Evolutionary conservation across 2,329 filamentous ascomycete species (phyloP), one percentile per base, ranked within the genome.

Genomic region (Niveomyces coronatus): DNA sequence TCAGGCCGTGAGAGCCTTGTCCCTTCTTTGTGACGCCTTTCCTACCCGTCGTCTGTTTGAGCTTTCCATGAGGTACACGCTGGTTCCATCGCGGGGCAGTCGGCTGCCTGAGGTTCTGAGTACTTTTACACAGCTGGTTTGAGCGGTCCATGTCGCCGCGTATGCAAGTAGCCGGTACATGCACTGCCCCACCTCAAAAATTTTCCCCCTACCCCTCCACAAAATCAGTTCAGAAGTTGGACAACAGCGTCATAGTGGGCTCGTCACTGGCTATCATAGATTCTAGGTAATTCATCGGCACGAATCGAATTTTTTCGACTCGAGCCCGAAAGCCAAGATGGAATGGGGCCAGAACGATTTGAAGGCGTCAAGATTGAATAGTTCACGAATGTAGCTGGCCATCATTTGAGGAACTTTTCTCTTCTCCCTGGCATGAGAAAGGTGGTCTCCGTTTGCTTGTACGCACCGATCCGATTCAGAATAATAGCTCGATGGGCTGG

Each of bases 91-190:
- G 37, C 37, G 37, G 37, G 37, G 31, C 37, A 34, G 32, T 32
- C 35, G 41, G 33, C 8, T n/a, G n/a, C n/a, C n/a, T n/a, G 23
- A 45, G 31, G 53, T 56, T 9, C 11, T 27, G 5, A 30, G 26
- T 48, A 56, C 47, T 26, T 45, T n/a, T n/a, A n/a, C n/a, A n/a
- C n/a, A n/a, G n/a, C n/a, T 1, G 4, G 5, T 4, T 8, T 13
- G 18, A 22, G 36, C 28, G 9, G 3, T 9, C 4, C 10, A 3
- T 8, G 15, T 3, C 3, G n/a, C 31, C 27, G 15, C 23, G 9
- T 16, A n/a, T 9, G 7, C 7, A 45, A 20, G 45, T 47, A 43
- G 18, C 32, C 2, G 13, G 16, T 43, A 47, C 45, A 13, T 33
- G 26, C 3, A 7, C 22, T 23, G 40, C 43, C 43, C 40, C 43